These are phyloP conservation scores for Mycena leptocephala DNA, from an alignment of 768 basidiomycete species.

Conservation along the genomic window DNA sequence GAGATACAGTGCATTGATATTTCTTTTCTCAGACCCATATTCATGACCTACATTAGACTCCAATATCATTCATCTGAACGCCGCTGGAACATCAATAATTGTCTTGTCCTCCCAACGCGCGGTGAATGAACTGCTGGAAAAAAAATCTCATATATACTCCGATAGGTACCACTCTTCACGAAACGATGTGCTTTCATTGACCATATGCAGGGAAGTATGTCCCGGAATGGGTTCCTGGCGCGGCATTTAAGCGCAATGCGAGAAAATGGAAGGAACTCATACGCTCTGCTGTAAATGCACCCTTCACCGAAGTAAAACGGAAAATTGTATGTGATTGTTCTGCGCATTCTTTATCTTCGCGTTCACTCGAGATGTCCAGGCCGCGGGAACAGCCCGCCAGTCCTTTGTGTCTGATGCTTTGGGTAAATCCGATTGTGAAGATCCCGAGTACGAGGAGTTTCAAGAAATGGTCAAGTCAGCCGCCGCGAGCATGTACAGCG, in stretches of 20 bases:
- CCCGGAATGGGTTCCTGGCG: conserved; percentile 62
- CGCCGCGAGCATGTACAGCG: conserved; percentile 27
- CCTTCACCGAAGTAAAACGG: conserved; percentile 53
- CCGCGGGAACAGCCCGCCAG: conserved; percentile 4
- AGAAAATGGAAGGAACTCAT: conserved; percentile 49
- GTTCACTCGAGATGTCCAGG: conserved; percentile 32
- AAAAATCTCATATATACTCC: conserved; percentile 51
- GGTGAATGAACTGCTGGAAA: conserved; percentile 54
- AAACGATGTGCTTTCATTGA: background rate
- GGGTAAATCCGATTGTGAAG: background rate
- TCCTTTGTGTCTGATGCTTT: conserved; percentile 5
- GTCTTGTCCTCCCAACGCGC: conserved; percentile 51
- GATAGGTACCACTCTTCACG: conserved; percentile 32
- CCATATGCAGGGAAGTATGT: conserved; percentile 35
- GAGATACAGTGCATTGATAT: conserved; percentile 25
- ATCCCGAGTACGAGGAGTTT: background rate
- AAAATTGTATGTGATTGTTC: conserved; percentile 46
- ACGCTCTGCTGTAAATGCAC: conserved; percentile 54
- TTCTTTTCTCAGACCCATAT: conserved; percentile 4
- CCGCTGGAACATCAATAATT: conserved; percentile 46
- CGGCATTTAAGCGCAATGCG: conserved; percentile 60
- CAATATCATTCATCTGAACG: conserved; percentile 44
- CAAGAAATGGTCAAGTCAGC: conserved; percentile 13
- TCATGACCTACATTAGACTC: no score
- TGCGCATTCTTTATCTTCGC: background rate